Conservation (phyloP, 23 red algal genomes). For the Gracilariopsis chorda region DNA sequence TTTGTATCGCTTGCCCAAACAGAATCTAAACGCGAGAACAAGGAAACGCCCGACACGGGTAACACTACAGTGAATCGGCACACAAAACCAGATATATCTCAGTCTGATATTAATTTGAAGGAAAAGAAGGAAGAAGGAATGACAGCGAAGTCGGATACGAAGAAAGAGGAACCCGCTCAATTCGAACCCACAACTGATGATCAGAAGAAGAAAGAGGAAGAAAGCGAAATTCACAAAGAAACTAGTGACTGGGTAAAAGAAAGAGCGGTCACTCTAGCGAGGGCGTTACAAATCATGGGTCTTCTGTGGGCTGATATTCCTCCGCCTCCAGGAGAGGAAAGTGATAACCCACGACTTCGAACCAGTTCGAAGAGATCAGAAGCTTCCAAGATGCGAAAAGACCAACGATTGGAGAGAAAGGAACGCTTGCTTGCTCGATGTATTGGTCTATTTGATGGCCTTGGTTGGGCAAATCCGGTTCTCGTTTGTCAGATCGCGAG, state of each 20-base stretch:
- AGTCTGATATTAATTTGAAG: not conserved
- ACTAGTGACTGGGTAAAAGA: conserved; percentile 36
- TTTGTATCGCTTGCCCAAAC: not conserved
- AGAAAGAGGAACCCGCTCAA: not conserved
- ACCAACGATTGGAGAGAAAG: not conserved
- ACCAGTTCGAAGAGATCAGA: not conserved
- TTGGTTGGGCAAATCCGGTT: conserved; percentile 43
- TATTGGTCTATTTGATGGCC: not conserved
- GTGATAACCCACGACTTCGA: not conserved
- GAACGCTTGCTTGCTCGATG: conserved; percentile 14
- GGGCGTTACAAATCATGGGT: conserved; percentile 8
- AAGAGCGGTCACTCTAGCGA: conserved; percentile 48
- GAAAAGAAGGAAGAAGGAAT: not conserved
- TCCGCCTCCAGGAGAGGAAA: conserved; percentile 28
- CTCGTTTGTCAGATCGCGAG: conserved; percentile 49
- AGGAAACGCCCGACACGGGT: not conserved
- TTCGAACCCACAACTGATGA: not conserved
- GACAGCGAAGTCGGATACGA: not conserved
- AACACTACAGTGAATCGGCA: too few species aligned
- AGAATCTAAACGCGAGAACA: not conserved
- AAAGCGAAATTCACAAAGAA: not conserved
- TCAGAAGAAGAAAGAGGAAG: not conserved
- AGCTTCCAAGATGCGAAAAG: not conserved
- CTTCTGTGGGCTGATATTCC: conserved; percentile 21
- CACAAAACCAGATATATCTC: too few species aligned